Conservation (phyloP, 2,329 filamentous ascomycete species). For the Fusarium torulosum region DNA sequence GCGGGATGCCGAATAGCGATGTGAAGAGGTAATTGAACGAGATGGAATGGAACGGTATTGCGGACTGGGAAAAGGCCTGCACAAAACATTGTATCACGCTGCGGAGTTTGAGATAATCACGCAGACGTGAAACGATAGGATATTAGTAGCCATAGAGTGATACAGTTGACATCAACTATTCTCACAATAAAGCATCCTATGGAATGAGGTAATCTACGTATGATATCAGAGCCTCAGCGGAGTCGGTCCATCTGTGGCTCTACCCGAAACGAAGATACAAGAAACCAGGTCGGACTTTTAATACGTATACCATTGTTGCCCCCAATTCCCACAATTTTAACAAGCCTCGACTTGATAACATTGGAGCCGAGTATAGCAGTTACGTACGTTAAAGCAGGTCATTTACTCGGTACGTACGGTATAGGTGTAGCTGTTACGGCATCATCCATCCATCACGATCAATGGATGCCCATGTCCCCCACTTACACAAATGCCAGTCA, state of each 20-base stretch:
- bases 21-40: background rate
- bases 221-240: slow-evolving; percentile 26
- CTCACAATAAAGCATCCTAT: background rate
- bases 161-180: background rate
- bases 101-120: background rate
- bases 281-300: no score
- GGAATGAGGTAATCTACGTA: background rate
- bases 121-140: slow-evolving; percentile 18
- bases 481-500: slow-evolving; percentile 25
- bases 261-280: background rate
- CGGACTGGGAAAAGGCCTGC: background rate
- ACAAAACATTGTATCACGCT: background rate
- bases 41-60: background rate
- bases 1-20: slow-evolving; percentile 48
- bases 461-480: slow-evolving; percentile 24
- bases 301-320: background rate
- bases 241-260: slow-evolving; percentile 37
- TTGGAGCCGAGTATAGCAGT: background rate
- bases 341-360: no score
- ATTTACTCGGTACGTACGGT: background rate
- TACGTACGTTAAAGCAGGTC: slow-evolving; percentile 1
- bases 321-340: background rate
- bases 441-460: slow-evolving; percentile 26
- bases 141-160: background rate
- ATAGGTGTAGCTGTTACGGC: slow-evolving; percentile 24